Conservation (phyloP, 176 grass and related monocot genomes). For the Oryza meridionalis region DNA sequence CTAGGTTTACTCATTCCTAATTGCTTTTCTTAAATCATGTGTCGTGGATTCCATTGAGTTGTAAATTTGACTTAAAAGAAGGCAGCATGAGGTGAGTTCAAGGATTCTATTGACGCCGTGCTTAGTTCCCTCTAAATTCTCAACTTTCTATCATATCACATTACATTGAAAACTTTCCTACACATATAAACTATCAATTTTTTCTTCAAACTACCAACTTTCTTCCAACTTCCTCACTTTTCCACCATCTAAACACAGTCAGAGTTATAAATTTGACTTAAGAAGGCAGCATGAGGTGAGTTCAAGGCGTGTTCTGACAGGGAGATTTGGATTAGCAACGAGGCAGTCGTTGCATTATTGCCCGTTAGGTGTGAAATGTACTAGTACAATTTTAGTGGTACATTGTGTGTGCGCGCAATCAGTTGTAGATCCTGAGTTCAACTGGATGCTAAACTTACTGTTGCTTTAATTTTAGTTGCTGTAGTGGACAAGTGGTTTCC, state of each 20-base stretch:
- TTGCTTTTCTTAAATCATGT: constrained; percentile 2
- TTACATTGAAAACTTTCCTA: no score
- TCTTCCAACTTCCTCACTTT: no score
- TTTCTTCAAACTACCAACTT: no score
- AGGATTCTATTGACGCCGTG: no score
- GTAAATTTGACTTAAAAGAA: not conserved
- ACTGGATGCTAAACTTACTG: not conserved
- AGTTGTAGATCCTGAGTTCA: not conserved
- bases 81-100: not conserved
- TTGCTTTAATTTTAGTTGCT: not conserved
- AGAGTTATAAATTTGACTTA: not conserved
- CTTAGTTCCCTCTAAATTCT: no score
- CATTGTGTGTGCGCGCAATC: no score
- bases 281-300: not conserved
- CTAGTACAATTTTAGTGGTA: no score
- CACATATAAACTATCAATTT: no score
- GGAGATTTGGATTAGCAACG: not conserved
- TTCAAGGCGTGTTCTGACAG: no score
- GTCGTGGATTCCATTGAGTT: constrained; percentile 5
- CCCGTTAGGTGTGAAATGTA: not conserved
- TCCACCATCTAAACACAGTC: no score
- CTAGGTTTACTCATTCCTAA: constrained; percentile 15
- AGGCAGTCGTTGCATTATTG: not conserved
- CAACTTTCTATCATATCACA: no score
- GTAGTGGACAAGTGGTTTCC: not conserved